A percentile compares a stretch with the other conserved stretches of the same genome.
Conservation (phyloP, 2,329 filamentous ascomycete genomes). For the Claviceps sp. region DNA sequence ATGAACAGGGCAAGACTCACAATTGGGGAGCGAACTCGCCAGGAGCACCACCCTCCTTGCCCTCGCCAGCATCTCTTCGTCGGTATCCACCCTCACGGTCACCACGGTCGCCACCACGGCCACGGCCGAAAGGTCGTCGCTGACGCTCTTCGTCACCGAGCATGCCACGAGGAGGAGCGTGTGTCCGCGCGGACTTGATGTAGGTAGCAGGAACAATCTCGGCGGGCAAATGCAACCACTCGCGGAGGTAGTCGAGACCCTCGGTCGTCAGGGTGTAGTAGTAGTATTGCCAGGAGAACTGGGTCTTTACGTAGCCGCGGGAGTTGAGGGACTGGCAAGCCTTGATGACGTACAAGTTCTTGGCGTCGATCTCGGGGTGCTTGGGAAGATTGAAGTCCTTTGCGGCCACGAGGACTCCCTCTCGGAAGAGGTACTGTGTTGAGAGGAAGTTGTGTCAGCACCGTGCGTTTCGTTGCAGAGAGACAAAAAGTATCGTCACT, state of each 20-base stretch:
- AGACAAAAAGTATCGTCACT: not conserved
- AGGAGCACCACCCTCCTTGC: conserved; percentile 85
- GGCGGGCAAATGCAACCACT: conserved; percentile 99
- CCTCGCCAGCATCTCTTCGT: conserved; percentile 72
- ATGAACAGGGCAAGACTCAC: conserved; percentile 33
- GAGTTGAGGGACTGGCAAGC: conserved; percentile 96
- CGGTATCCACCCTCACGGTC: conserved; percentile 86
- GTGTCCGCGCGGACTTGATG: conserved; percentile 99
- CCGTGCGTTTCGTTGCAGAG: not conserved
- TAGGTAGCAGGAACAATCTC: conserved; percentile 99
- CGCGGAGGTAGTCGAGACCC: conserved; percentile 99
- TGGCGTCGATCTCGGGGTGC: conserved; percentile 97
- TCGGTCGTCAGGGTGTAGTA: conserved; percentile 99
- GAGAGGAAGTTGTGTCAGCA: conserved; percentile 11
- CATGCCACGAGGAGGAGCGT: conserved; percentile 97
- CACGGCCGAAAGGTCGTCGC: conserved; percentile 73
- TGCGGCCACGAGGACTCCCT: conserved; percentile 88
- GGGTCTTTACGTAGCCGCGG: conserved; percentile 97
- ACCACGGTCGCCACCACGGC: conserved; percentile 56
- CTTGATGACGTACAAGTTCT: conserved; percentile 99
- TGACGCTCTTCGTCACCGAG: conserved; percentile 76
- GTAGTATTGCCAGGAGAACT: conserved; percentile 99
- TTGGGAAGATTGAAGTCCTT: conserved; percentile 98
- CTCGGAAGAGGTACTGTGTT: conserved; percentile 82
- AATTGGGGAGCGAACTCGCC: conserved; percentile 88